Evolutionary conservation across 2,329 filamentous ascomycete species (phyloP), one percentile per base, ranked within the genome.

Genomic region (Amphichorda felina): DNA sequence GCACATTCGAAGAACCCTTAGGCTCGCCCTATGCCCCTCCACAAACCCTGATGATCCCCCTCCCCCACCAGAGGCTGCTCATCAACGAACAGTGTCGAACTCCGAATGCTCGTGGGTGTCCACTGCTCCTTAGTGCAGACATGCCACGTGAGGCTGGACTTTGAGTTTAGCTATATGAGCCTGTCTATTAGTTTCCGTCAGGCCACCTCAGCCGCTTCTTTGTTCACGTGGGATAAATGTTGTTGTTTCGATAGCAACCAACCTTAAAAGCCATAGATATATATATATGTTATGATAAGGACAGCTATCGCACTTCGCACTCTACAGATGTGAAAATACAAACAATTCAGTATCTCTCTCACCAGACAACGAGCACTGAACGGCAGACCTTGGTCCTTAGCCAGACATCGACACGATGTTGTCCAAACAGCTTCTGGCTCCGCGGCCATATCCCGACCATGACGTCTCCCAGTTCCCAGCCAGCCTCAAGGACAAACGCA

Each of bases 401-500:
- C n/a, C n/a, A n/a, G 26, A 22, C 11, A 26, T 18, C 33, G 31
- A 17, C 33, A n/a, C 19, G 11, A 36, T 32, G 28, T 27, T 28
- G 25, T 31, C 28, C 18, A 25, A 22, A 26, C 5, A 27, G n/a
- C 5, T 15, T 16, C 34, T 36, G 34, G 36, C 35, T 25, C 25
- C 37, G 21, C 30, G 18, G 33, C 40, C 41, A 18, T 46, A 43
- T 28, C 43, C 45, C 27, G 46, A 48, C 8, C 59, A 63, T 43
- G 59, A 69, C 39, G 48, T 64, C 35, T 54, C 61, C 9, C 41
- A 52, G 27, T 73, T 72, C 40, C 68, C 68, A 0, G 29, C 50
- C 2, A 48, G 59, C 8, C 62, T 82, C n/a, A 56, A 61, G 26
- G 74, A 72, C 8, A 78, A 75, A 52, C 70, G 69, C 41, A 66